phyloP scores from a whole-genome alignment of 2,329 filamentous ascomycete genomes.

The Hymenoscyphus salicellus region DNA sequence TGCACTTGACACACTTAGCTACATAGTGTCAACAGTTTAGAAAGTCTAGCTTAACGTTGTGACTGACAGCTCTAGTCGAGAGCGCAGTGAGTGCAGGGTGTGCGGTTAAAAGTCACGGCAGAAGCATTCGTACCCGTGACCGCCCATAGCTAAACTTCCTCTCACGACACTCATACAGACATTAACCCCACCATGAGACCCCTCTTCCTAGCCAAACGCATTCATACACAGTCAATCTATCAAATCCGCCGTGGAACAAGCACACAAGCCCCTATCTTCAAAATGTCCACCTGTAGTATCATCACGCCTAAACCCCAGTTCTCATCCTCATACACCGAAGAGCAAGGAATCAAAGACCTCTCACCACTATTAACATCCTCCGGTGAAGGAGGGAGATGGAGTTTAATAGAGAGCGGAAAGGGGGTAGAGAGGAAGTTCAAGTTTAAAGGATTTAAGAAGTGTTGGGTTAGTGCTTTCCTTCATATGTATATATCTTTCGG shows the following conservation, averaged over 20 bases:
- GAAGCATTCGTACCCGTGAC: too few species aligned
- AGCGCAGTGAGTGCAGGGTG: too few species aligned
- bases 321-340: constrained; percentile 20
- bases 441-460: constrained; percentile 64
- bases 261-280: background rate
- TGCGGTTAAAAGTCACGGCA: too few species aligned
- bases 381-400: constrained; percentile 44
- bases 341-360: constrained; percentile 19
- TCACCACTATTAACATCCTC: constrained; percentile 16
- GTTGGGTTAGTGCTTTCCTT: constrained; percentile 51
- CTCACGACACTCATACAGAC: background rate
- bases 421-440: constrained; percentile 59
- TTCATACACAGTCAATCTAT: background rate
- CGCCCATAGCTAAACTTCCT: too few species aligned
- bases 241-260: background rate
- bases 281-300: background rate
- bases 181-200: background rate
- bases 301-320: constrained; percentile 13
- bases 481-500: background rate
- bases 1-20: too few species aligned
- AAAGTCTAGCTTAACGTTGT: too few species aligned
- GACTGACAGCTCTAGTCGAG: too few species aligned
- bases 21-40: too few species aligned
- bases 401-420: constrained; percentile 47
- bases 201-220: background rate